A percentile compares a stretch with the other conserved stretches of the same genome.
Evolutionary conservation across 2,329 filamentous ascomycete genomes (phyloP).

Genomic region (Colletotrichum sojae): DNA sequence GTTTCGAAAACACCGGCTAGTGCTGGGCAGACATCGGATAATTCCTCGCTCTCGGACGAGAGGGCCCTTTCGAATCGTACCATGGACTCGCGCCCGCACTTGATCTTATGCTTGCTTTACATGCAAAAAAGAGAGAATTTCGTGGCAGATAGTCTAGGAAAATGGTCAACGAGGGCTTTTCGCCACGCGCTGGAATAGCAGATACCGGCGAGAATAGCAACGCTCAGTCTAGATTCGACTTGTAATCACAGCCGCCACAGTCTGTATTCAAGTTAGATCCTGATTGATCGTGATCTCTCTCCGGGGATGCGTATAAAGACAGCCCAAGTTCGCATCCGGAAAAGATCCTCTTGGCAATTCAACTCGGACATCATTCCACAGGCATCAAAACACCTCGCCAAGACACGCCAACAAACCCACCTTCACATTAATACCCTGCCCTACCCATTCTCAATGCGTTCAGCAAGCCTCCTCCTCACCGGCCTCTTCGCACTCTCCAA

Average conservation of each 20-base stretch:
- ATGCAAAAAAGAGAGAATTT: no score
- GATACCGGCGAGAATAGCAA: neutral
- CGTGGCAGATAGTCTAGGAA: no score
- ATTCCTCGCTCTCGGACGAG: no score
- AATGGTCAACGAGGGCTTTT: neutral
- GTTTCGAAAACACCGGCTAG: slow-evolving; percentile 1
- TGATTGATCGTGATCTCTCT: neutral
- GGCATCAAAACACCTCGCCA: neutral
- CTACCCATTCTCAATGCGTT: slow-evolving; percentile 5
- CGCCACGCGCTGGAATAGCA: neutral
- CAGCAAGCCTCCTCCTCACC: neutral
- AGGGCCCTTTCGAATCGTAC: no score
- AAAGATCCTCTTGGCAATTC: neutral
- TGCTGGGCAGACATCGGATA: slow-evolving; percentile 9
- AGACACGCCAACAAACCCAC: neutral
- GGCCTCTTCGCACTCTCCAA: slow-evolving; percentile 9
- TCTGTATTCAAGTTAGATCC: no score
- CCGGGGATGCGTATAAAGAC: neutral
- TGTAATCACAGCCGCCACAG: neutral
- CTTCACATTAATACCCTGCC: neutral
- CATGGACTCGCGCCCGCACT: no score
- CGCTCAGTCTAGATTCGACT: neutral
- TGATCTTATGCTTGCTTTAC: no score
- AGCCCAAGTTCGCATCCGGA: neutral
- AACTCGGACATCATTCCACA: neutral